A percentile compares a stretch with the other conserved stretches of the same genome.
These are phyloP conservation scores for Neopestalotiopsis sp. DNA, from an alignment of 2,329 filamentous ascomycete genomes.

Conservation along the genomic window DNA sequence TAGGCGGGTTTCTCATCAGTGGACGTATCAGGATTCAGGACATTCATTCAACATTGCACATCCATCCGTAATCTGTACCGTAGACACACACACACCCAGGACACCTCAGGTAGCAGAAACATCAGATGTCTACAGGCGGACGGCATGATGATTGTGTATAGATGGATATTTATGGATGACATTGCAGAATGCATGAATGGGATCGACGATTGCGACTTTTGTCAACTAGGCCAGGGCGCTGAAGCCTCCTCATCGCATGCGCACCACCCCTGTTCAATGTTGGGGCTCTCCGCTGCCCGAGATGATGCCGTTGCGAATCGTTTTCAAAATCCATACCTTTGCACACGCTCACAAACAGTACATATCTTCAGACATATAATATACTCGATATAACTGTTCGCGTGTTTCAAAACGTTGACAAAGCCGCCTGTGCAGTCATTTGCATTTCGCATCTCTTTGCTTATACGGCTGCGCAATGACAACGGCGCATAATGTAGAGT, in stretches of 20 bases:
- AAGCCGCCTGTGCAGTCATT: neutral
- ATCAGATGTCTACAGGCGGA: neutral
- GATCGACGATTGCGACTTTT: neutral
- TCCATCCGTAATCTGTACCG: neutral
- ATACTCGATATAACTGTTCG: neutral
- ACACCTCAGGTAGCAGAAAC: neutral
- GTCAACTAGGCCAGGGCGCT: neutral
- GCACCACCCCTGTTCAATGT: neutral
- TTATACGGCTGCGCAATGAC: neutral
- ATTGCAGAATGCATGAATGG: neutral
- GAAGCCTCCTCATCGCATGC: neutral
- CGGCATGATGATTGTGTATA: neutral
- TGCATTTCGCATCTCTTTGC: neutral
- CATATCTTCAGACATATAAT: neutral
- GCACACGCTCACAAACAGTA: neutral
- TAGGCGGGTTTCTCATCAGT: neutral
- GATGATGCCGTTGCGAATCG: neutral
- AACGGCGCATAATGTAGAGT: neutral
- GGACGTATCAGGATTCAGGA: neutral
- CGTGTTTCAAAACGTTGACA: constrained; percentile 1
- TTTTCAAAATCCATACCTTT: neutral
- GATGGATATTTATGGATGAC: neutral
- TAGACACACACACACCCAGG: neutral
- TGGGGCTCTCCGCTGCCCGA: neutral
- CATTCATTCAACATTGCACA: neutral